Percentiles rank a stretch among this genome's conserved stretches.
Evolutionary conservation across 495 filamentous ascomycete genomes (phyloP).

Genomic region (Hypoxylon trugodes): DNA sequence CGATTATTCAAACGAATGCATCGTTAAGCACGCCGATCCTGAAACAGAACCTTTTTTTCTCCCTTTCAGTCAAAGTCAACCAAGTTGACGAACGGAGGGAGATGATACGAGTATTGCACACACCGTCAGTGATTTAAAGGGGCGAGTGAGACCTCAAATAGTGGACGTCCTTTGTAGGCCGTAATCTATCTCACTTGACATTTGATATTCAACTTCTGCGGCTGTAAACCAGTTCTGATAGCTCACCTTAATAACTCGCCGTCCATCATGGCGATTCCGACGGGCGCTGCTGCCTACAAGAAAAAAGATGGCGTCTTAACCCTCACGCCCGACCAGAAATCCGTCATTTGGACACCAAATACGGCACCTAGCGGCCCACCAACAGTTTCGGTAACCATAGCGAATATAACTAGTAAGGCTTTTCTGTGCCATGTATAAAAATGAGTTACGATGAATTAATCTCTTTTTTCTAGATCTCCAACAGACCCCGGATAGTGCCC

Average conservation of each 20-base stretch:
- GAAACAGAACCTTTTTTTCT: too few species aligned
- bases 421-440: background rate
- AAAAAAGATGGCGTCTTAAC: constrained; percentile 92
- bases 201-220: background rate
- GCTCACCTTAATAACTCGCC: background rate
- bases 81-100: too few species aligned
- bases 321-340: constrained; percentile 71
- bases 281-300: constrained; percentile 83
- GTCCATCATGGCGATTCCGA: constrained; percentile 65
- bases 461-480: constrained; percentile 72
- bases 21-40: too few species aligned
- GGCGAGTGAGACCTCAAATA: background rate
- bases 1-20: too few species aligned
- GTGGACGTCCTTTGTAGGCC: constrained; percentile 1
- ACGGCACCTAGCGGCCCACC: constrained; percentile 62
- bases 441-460: constrained; percentile 14
- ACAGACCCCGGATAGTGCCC: constrained; percentile 80
- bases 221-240: too few species aligned
- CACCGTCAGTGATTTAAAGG: background rate
- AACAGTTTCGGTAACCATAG: constrained; percentile 71
- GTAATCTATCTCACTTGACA: too few species aligned
- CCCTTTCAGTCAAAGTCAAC: background rate
- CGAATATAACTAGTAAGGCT: constrained; percentile 77
- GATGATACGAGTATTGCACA: too few species aligned
- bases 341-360: constrained; percentile 81